phyloP scores from a whole-genome alignment of 1,284 basidiomycete species.

The Tilletia horrida region DNA sequence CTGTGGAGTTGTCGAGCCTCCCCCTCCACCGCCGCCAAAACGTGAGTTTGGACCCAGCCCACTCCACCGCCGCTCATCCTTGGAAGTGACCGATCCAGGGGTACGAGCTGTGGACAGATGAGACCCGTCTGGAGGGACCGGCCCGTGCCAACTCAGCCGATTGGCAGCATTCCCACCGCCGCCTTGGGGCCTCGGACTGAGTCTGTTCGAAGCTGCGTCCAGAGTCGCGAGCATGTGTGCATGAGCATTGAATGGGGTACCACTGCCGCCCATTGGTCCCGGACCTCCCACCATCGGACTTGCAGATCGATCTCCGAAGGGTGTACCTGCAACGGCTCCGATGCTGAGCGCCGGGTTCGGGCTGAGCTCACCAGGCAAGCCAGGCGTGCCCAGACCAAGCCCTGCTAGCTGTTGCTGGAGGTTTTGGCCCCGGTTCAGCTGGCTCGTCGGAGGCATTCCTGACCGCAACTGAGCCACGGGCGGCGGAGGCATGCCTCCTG shows the following conservation, averaged over 20 bases:
- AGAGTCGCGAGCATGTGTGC: neutral
- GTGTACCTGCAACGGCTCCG: constrained; percentile 4
- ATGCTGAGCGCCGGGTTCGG: constrained; percentile 10
- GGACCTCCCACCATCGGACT: constrained; percentile 12
- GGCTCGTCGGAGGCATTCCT: neutral
- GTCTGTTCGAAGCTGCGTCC: neutral
- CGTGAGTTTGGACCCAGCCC: neutral
- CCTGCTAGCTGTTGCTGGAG: constrained; percentile 10
- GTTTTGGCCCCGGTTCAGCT: neutral
- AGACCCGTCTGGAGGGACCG: neutral
- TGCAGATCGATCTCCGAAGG: constrained; percentile 6
- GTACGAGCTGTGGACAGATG: neutral
- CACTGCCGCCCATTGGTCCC: neutral
- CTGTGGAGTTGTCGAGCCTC: neutral
- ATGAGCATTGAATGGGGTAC: neutral
- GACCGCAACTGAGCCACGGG: neutral
- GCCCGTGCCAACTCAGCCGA: constrained; percentile 13
- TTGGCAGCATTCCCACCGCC: constrained; percentile 1
- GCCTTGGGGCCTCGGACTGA: constrained; percentile 13
- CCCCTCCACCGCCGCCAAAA: neutral
- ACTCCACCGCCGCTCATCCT: constrained; percentile 17
- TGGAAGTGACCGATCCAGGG: neutral
- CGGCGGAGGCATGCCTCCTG: neutral
- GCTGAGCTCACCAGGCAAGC: constrained; percentile 9
- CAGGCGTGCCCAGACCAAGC: neutral